Evolutionary conservation across 2,329 filamentous ascomycete genomes (phyloP), one percentile per base, ranked within the genome.

Genomic region (Alternaria rosae): DNA sequence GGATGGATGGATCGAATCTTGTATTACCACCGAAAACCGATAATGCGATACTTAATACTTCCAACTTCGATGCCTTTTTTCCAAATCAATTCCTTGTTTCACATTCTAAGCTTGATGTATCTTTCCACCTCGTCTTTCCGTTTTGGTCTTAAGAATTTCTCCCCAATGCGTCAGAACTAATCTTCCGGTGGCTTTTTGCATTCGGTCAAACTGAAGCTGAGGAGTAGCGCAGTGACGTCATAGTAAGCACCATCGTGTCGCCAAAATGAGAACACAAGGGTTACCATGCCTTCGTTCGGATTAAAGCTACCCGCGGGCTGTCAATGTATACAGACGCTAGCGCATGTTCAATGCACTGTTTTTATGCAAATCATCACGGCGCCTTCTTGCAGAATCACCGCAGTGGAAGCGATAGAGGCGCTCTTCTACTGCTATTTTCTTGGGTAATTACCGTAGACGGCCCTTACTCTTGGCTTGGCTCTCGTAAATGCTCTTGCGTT

Each of bases 41-140:
- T 25, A 51, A 51, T 17, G 13, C 47, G 20, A 51, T 51, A 35
- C 9, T 20, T 51, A 35, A 51, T 51, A 38, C 9, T 15, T 23
- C 13, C 9, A 51, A 21, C 11, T 21, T 21, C 5, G 17, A 21
- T 6, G 2, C 12, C 4, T 12, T 13, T 32, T 8, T 32, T n/a
- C 2, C n/a, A 11, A 1, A 1, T 17, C 35, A 3, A 10, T 5
- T 1, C 3, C 3, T 3, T 11, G 15, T 38, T 8, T 17, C 5
- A 3, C 35, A 3, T 3, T 38, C 35, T 17, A 38, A 10, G 10
- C 4, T 7, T 17, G 15, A 10, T n/a, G 15, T 1, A 5, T 1
- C n/a, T n/a, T 10, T 4, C 7, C 4, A 38, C 5, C 8, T 8
- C 9, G 35, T 11, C 11, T 10, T 21, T 8, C 20, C 26, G 11